Evolutionary conservation across 345 rosid species (phyloP), one percentile per base, ranked within the genome.

Genomic region (Melastoma malabathricum): DNA sequence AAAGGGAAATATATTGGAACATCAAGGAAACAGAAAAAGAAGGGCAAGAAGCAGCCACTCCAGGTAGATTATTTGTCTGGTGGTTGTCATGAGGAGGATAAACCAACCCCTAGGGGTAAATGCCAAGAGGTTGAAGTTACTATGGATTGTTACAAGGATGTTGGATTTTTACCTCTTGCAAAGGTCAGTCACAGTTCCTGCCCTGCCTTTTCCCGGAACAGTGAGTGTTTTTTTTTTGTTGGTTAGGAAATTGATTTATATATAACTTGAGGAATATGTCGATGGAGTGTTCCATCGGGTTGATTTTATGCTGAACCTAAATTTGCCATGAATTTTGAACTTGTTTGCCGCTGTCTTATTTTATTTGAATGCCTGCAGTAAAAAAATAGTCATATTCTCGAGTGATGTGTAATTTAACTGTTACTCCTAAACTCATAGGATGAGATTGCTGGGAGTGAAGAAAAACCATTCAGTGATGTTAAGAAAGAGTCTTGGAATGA

Each of bases 1-100:
- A 84, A 75, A 51, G 78, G 67, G 39, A 80, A 60, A 70, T 87
- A 69, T 70, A 62, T 62, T 17, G 80, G 72, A 23, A 60, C 58
- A 18, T 68, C 74, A 10, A 76, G 61, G 44, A 92, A 88, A 49
- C 89, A 84, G 58, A 80, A 64, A 66, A 87, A 59, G 60, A 82
- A 79, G 71, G 81, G 60, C 62, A 83, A 81, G 64, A 80, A 68
- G 51, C 76, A 69, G 64, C 66, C 20, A 18, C 50, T 52, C 47
- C 82, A 71, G 55, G 66, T 47, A 41, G 87, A 82, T 65, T 44
- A 61, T 9, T 57, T 49, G 19, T 22, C 87, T 59, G 81, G 66
- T 57, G 13, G 20, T 57, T 46, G 20, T 43, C 57, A 34, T 17
- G 65, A 62, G 58, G 53, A 51, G 57, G 70, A 67, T 15, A 52